Conservation (phyloP, 345 rosid genomes). For the Linum trigynum region DNA sequence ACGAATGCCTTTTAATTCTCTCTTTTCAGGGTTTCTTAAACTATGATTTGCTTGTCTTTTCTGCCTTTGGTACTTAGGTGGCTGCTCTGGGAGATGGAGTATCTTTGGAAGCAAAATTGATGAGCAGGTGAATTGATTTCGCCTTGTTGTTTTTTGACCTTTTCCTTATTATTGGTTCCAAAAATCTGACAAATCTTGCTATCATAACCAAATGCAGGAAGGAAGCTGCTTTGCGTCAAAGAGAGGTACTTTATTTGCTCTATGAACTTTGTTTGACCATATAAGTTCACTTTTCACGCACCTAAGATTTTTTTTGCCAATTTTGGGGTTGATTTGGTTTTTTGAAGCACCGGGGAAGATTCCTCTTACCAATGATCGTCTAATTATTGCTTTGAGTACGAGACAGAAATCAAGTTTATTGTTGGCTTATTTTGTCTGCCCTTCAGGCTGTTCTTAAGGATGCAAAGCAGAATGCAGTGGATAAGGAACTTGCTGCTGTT, state of each 20-base stretch:
- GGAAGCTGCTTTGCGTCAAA: constrained; percentile 28
- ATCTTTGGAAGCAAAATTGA: constrained; percentile 26
- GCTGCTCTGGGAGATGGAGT: constrained; percentile 29
- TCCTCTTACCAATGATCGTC: not conserved
- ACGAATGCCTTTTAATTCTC: not conserved
- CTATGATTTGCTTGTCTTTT: not conserved
- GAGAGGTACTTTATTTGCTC: constrained; percentile 21
- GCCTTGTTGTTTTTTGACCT: constrained; percentile 1
- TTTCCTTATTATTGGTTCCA: not conserved
- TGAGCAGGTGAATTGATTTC: constrained; percentile 18
- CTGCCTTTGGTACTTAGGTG: constrained; percentile 20
- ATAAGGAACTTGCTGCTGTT: constrained; percentile 21
- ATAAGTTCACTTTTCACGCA: constrained; percentile 6
- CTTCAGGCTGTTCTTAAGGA: constrained; percentile 25
- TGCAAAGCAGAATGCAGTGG: constrained; percentile 19
- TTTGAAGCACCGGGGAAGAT: not conserved
- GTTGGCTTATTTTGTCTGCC: not conserved
- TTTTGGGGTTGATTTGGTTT: not conserved
- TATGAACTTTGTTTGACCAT: not conserved
- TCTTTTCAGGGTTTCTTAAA: not conserved
- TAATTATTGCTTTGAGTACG: not conserved
- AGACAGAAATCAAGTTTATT: not conserved
- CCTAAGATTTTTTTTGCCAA: not conserved
- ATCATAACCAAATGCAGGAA: constrained; percentile 16
- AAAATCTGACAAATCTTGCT: not conserved